Conservation (phyloP, 2,329 filamentous ascomycete genomes). For the Colletotrichum lini region DNA sequence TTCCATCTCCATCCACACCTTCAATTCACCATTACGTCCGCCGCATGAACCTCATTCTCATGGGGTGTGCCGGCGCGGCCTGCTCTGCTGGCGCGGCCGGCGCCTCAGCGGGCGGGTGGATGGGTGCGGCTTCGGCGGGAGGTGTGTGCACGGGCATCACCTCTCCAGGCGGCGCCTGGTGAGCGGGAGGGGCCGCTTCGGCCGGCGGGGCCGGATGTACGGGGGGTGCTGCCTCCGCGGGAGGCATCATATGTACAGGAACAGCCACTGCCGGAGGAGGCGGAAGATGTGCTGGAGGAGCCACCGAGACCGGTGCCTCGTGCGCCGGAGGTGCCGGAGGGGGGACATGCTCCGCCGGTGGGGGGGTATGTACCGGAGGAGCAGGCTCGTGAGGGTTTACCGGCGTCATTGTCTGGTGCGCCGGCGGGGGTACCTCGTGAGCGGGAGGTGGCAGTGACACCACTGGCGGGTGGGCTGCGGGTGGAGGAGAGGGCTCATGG, state of each 20-base stretch:
- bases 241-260: slow-evolving; percentile 11
- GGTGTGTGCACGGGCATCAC: slow-evolving; percentile 13
- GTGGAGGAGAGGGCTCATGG: slow-evolving; percentile 13
- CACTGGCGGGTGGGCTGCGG: slow-evolving; percentile 13
- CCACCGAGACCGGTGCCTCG: not conserved
- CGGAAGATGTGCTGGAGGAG: not conserved
- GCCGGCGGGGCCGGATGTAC: slow-evolving; percentile 16
- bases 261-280: slow-evolving; percentile 15
- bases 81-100: slow-evolving; percentile 16
- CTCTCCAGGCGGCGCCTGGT: slow-evolving; percentile 16
- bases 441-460: not conserved
- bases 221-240: slow-evolving; percentile 7
- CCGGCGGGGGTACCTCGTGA: not conserved
- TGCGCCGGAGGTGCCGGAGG: not conserved
- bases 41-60: slow-evolving; percentile 35
- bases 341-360: slow-evolving; percentile 10
- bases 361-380: slow-evolving; percentile 15
- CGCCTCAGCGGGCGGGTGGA: not conserved
- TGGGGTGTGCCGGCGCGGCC: slow-evolving; percentile 15
- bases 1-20: not conserved
- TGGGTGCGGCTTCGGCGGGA: not conserved
- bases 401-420: slow-evolving; percentile 7
- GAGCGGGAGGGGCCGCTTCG: slow-evolving; percentile 20
- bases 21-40: not conserved
- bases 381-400: not conserved